Percentiles rank a stretch among this genome's conserved stretches.
phyloP scores from a whole-genome alignment of 2,329 filamentous ascomycete genomes.

The Sporothrix globosa region DNA sequence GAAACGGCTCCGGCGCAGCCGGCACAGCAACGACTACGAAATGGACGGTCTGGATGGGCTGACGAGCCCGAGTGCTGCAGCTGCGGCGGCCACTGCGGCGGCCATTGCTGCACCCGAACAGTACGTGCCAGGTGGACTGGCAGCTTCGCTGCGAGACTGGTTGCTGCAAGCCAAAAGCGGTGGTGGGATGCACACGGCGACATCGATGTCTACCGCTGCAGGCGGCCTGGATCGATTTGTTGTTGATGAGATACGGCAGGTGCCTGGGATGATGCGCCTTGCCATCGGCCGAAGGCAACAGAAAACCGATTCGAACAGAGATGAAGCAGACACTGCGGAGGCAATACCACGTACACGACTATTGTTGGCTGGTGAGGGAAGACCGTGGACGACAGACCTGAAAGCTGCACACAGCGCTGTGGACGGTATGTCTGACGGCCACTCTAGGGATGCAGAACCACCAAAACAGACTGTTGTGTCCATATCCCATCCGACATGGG shows the following conservation, averaged over 20 bases:
- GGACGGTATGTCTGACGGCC: no score
- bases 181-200: slow-evolving; percentile 30
- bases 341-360: slow-evolving; percentile 15
- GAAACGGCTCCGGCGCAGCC: not conserved
- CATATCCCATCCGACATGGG: slow-evolving; percentile 40
- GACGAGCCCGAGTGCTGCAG: not conserved
- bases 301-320: slow-evolving; percentile 17
- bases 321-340: not conserved
- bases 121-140: slow-evolving; percentile 49
- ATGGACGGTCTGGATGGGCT: not conserved
- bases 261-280: slow-evolving; percentile 43
- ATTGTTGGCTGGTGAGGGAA: slow-evolving; percentile 38
- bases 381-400: slow-evolving; percentile 29
- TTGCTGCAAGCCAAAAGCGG: slow-evolving; percentile 49
- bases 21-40: not conserved
- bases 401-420: not conserved
- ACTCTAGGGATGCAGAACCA: slow-evolving; percentile 31
- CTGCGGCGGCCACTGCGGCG: not conserved
- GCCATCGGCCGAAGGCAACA: slow-evolving; percentile 33
- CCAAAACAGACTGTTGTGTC: slow-evolving; percentile 37
- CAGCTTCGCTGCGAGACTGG: slow-evolving; percentile 50
- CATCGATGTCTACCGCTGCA: not conserved
- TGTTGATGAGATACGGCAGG: slow-evolving; percentile 12
- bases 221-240: not conserved
- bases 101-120: not conserved